These are phyloP conservation scores for Triangularia verruculosa DNA, from an alignment of 2,329 filamentous ascomycete genomes.

Conservation along the genomic window DNA sequence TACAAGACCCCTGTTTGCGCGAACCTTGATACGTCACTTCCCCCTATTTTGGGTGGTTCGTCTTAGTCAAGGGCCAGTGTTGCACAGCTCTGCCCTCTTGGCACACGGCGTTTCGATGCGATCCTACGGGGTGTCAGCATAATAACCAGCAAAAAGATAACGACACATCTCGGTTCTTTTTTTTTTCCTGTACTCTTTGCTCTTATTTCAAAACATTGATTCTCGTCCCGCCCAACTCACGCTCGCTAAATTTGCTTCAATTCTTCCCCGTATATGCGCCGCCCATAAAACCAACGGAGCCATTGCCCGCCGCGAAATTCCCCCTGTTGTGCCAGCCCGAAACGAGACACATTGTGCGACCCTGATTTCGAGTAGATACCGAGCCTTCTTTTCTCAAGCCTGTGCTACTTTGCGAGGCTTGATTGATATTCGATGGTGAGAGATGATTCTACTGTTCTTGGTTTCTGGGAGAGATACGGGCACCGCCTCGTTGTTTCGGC, in stretches of 20 bases:
- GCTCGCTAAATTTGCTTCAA: conserved; percentile 15
- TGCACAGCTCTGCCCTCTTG: conserved; percentile 8
- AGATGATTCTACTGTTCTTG: not conserved
- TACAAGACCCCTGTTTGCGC: not conserved
- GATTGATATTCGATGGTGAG: conserved; percentile 17
- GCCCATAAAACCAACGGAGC: not conserved
- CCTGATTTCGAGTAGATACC: not conserved
- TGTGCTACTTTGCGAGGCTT: conserved; percentile 1
- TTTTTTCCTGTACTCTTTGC: not conserved
- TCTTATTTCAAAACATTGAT: conserved; percentile 3
- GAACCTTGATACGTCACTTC: conserved; percentile 1
- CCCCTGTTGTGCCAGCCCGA: not conserved
- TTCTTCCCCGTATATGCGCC: not conserved
- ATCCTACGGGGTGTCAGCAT: conserved; percentile 3
- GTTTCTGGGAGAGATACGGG: not conserved
- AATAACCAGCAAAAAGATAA: conserved; percentile 9
- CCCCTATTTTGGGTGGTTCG: conserved; percentile 4
- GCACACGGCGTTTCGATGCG: conserved; percentile 4
- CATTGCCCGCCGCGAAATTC: not conserved
- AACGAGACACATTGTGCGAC: conserved; percentile 9
- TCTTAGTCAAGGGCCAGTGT: conserved; percentile 7
- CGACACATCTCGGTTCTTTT: conserved; percentile 11
- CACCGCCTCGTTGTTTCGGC: not conserved
- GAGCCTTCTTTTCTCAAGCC: conserved; percentile 1
- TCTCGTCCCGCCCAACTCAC: conserved; percentile 1